A percentile compares a stretch with the other conserved stretches of the same genome.
Conservation (phyloP, 495 filamentous ascomycete species). For the Clohesyomyces aquaticus region DNA sequence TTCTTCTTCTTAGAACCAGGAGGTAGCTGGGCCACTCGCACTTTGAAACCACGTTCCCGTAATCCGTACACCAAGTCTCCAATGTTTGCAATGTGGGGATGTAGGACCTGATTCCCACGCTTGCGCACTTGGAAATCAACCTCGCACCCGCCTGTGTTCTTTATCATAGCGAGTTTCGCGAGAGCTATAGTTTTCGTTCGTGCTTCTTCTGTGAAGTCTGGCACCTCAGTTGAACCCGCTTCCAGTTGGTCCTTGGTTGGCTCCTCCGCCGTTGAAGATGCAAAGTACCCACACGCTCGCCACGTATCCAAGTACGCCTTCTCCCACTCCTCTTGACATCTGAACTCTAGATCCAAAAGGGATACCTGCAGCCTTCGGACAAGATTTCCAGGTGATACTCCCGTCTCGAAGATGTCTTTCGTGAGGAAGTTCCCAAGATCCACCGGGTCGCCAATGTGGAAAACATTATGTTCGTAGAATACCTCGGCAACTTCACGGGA, state of each 20-base stretch:
- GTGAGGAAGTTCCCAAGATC: neutral
- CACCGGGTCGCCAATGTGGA: neutral
- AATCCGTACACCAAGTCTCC: conserved; percentile 5
- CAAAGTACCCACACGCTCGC: no score
- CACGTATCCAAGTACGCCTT: no score
- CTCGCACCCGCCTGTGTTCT: neutral
- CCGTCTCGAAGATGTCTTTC: neutral
- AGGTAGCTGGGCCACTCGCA: neutral
- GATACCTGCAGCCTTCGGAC: neutral
- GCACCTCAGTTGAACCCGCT: no score
- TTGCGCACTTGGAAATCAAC: neutral
- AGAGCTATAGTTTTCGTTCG: neutral
- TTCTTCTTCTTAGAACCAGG: neutral
- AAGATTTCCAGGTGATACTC: neutral
- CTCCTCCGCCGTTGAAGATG: no score
- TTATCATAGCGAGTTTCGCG: neutral
- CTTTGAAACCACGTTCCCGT: neutral
- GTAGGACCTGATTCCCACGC: neutral
- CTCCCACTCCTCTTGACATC: neutral
- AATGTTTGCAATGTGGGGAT: conserved; percentile 1
- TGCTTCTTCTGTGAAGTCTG: no score
- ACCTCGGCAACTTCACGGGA: neutral
- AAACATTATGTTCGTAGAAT: conserved; percentile 5
- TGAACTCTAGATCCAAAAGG: neutral
- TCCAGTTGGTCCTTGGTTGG: no score